Base-by-base conservation (phyloP, 208 protist species). In the Acanthamoeba royreba region DNA sequence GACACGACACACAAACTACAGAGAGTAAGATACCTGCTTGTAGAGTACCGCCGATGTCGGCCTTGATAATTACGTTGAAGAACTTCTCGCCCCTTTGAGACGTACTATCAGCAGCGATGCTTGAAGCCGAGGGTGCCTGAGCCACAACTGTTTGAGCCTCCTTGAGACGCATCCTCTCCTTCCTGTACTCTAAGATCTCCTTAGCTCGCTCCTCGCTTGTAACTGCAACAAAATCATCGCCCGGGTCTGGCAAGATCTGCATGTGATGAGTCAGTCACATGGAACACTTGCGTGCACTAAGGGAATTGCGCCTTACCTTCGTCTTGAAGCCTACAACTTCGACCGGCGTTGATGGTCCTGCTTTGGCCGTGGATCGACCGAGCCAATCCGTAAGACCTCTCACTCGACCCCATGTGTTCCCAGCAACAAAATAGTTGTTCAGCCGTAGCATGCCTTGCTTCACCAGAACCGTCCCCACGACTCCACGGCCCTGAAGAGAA, bases 241-340 rank as follows among this genome's bases (percentile, higher is more conserved):
- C 95, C 11, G 95, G 92, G 0, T 58, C 58, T 43, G 95, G 95
- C 42, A 96, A 66, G 4, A 47, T 88, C 52, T 63, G 28, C 38
- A 1, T 28, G 4, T 17, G 17, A 15, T 42, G 35, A 89, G 40
- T 1, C 38, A 49, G 38, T 2, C 33, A 53, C 35, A 46, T 52
- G 11, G 79, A 63, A 2, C 2, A n/a, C n/a, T n/a, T n/a, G n/a
- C n/a, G n/a, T n/a, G n/a, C n/a, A n/a, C n/a, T n/a, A 40, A 40
- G 46, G 33, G 1, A 31, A 25, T 17, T 7, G 17, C 55, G 35
- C 31, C 4, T n/a, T 17, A n/a, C 55, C 4, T 33, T 53, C 19
- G 40, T 69, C 7, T 96, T 96, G 49, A 97, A 93, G n/a, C 97
- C 97, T 40, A 96, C 53, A 0, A 98, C 61, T 49, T 97, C 92